These are phyloP conservation scores for Xylariaceae sp. DNA, from an alignment of 2,329 filamentous ascomycete genomes.

Conservation along the genomic window DNA sequence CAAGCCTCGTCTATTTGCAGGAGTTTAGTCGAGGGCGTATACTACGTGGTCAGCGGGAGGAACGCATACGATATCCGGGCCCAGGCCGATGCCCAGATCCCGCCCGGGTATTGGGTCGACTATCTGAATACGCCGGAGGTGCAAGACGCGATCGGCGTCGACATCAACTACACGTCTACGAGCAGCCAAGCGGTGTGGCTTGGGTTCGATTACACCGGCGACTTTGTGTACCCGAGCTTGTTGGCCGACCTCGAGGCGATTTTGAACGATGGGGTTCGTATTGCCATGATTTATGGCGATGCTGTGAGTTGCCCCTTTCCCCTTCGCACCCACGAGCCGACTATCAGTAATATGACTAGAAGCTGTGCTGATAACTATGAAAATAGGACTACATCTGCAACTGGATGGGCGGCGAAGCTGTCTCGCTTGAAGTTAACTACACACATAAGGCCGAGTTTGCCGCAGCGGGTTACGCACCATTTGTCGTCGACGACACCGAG, in stretches of 20 bases:
- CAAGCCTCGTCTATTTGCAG: constrained; percentile 59
- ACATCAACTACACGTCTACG: constrained; percentile 52
- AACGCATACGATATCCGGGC: constrained; percentile 65
- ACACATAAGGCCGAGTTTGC: constrained; percentile 60
- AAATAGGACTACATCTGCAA: constrained; percentile 64
- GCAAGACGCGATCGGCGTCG: constrained; percentile 58
- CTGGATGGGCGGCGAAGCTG: constrained; percentile 75
- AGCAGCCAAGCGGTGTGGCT: constrained; percentile 49
- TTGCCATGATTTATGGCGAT: constrained; percentile 73
- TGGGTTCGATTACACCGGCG: constrained; percentile 55
- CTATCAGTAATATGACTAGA: background rate
- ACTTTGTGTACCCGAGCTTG: constrained; percentile 66
- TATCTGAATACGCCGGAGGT: constrained; percentile 65
- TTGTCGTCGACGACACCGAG: constrained; percentile 69
- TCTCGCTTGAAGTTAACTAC: constrained; percentile 64
- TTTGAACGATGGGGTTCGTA: constrained; percentile 63
- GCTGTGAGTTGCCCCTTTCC: constrained; percentile 29
- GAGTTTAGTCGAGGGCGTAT: constrained; percentile 56
- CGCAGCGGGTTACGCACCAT: constrained; percentile 70
- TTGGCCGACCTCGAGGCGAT: constrained; percentile 62
- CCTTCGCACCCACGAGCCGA: too few species aligned
- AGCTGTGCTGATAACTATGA: background rate
- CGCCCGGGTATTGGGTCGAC: constrained; percentile 60
- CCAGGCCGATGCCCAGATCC: constrained; percentile 58
- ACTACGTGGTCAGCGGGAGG: constrained; percentile 53